Conservation (phyloP, 2,329 filamentous ascomycete genomes). For the Pseudopithomyces chartarum region DNA sequence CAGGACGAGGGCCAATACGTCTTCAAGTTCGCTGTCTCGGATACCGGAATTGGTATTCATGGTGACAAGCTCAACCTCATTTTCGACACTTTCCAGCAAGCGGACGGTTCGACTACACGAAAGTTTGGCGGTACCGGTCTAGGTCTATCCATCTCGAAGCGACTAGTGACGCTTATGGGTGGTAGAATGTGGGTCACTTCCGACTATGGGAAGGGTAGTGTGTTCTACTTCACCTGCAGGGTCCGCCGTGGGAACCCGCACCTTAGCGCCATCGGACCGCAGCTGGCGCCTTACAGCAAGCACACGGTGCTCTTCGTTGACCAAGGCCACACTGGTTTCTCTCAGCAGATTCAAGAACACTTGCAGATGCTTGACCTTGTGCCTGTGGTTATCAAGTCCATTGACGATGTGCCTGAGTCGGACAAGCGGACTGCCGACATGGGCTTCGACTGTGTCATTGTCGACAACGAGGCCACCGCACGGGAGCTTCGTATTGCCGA, state of each 20-base stretch:
- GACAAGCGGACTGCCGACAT: constrained; percentile 51
- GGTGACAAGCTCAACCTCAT: constrained; percentile 95
- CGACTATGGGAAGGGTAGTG: constrained; percentile 86
- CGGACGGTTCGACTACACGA: constrained; percentile 92
- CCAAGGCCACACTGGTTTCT: constrained; percentile 80
- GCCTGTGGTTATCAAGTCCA: constrained; percentile 83
- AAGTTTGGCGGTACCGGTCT: constrained; percentile 96
- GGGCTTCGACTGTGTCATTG: constrained; percentile 92
- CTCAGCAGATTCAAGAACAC: constrained; percentile 77
- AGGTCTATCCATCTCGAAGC: constrained; percentile 92
- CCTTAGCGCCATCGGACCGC: constrained; percentile 76
- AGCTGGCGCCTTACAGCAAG: constrained; percentile 86
- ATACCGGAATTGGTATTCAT: constrained; percentile 96
- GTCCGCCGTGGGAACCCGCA: constrained; percentile 84
- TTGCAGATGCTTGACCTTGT: constrained; percentile 78
- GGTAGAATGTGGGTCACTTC: constrained; percentile 97
- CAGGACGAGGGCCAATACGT: constrained; percentile 79
- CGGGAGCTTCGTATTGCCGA: constrained; percentile 82
- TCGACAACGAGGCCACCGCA: constrained; percentile 93
- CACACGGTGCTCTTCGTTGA: constrained; percentile 95
- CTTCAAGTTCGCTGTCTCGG: constrained; percentile 93
- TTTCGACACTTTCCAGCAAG: constrained; percentile 98
- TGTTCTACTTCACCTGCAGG: constrained; percentile 94
- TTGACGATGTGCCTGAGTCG: constrained; percentile 65
- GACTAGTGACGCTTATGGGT: constrained; percentile 93